Base-by-base conservation (phyloP, 345 rosid species). In the Eucalyptus curtisii region DNA sequence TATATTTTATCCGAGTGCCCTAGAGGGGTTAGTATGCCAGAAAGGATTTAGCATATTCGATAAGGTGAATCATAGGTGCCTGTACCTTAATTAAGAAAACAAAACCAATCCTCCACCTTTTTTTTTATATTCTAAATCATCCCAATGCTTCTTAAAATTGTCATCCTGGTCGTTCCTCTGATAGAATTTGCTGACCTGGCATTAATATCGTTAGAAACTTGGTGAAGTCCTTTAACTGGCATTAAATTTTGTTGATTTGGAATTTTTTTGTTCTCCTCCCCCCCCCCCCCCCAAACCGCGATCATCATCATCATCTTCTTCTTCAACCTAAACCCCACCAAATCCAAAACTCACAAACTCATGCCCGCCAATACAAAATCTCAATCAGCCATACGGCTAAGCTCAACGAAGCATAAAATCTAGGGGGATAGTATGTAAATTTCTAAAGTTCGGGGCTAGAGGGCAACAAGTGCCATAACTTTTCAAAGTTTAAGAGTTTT, bases 1-100 rank as follows among this genome's bases (percentile, higher is more conserved):
- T 7, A 31, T 31, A 66, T 16, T 37, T 37, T 11, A 11, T 33
- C 45, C 3, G 6, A 10, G 25, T 71, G 27, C 45, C 27, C 7
- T 71, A 37, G 27, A 11, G 4, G 14, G 25, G 4, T 19, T 19
- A 37, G 13, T 10, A 19, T 19, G 8, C 44, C 0, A 1, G 0
- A 71, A 37, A 71, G 45, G 4, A 71, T 19, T 37, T 37, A 5
- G 45, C 2, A 2, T 0, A 19, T 19, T 33, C 1, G 6, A 71
- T 71, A 71, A 33, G 44, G 13, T 17, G 25, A 19, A 37, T 0
- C 2, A 42, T 17, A 5, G 33, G 2, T 19, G 7, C 12, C 0
- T 5, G 1, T 37, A 6, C 2, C 45, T 10, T 5, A 19, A 71
- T 19, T 40, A 4, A 37, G 45, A 37, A 71, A 19, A 19, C 44